phyloP scores from a whole-genome alignment of 768 basidiomycete genomes.

The Nevesoporus exiguus region DNA sequence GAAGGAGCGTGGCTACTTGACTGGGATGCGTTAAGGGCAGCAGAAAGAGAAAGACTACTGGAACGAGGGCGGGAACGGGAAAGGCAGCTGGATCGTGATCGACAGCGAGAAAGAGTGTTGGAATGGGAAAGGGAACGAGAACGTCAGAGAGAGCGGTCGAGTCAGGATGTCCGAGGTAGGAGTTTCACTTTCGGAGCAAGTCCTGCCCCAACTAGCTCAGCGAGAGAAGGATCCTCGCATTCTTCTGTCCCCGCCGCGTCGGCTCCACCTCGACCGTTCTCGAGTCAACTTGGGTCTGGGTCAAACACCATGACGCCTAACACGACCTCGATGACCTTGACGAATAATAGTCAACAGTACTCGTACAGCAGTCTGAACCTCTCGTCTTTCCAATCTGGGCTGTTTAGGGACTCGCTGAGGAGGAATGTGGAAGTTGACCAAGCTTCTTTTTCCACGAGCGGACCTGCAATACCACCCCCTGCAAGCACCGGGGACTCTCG shows the following conservation, averaged over 20 bases:
- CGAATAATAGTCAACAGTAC: constrained; percentile 19
- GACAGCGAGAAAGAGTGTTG: constrained; percentile 15
- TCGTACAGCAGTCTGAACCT: constrained; percentile 32
- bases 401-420: constrained; percentile 33
- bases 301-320: background rate
- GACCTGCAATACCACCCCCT: background rate
- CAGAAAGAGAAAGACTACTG: constrained; percentile 9
- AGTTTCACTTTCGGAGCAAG: constrained; percentile 11
- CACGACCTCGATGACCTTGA: background rate
- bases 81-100: constrained; percentile 12
- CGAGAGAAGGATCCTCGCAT: constrained; percentile 17
- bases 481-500: constrained; percentile 10
- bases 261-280: constrained; percentile 1
- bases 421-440: constrained; percentile 26
- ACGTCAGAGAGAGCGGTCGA: constrained; percentile 15
- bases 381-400: constrained; percentile 30
- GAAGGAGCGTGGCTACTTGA: constrained; percentile 15
- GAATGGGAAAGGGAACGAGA: constrained; percentile 21
- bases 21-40: constrained; percentile 15
- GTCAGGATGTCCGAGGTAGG: constrained; percentile 16
- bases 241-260: background rate
- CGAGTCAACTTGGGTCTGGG: constrained; percentile 9
- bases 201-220: constrained; percentile 13
- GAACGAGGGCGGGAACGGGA: constrained; percentile 10
- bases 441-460: constrained; percentile 10